Base-by-base conservation (phyloP, 2,329 filamentous ascomycete genomes). In the Sodiomyces alkalinus region DNA sequence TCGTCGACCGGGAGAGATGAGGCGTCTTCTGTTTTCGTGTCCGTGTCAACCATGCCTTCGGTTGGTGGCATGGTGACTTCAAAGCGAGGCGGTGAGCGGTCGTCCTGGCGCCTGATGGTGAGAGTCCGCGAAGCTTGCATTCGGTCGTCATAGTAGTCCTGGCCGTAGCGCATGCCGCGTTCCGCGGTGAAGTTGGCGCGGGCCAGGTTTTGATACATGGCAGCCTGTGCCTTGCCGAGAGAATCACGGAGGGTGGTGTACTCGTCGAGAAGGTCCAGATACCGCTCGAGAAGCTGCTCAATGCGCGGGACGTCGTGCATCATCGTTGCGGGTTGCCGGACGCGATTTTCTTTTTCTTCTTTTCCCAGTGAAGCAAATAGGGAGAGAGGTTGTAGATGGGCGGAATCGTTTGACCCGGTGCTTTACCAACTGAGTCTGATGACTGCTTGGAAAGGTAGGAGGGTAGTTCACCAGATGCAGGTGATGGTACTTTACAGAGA, bases 171-270 rank as follows among this genome's bases (percentile, higher is more conserved):
- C 35, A 70, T 48, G 18, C 74, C 67, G 9, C 68, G 58, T 44
- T 70, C 61, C n/a, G 68, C 70, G 17, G 68, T 58, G 51, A 81
- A 85, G 52, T 85, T 83, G 35, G 80, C 80, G 32, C 79, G 68
- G n/a, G 80, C 75, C 22, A 86, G 59, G 38, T 58, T 53, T 31
- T 67, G 63, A 43, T 61, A 68, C 37, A 79, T 62, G 28, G 54
- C 53, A 13, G 63, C 54, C 37, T 81, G 65, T 13, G 68, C 52
- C 9, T 47, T 44, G 23, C 58, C 56, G 20, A 85, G 60, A 23
- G 62, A 47, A 16, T 55, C 44, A 33, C 69, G 68, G 3, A 79
- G 62, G 13, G 50, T 48, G 9, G 70, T 68, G 55, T 86, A 85
- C 41, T 72, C 56, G 46, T 85, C 64, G 2, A 86, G 54, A 2